phyloP scores from a whole-genome alignment of 2,329 filamentous ascomycete genomes.

The Xylariaceae sp. region DNA sequence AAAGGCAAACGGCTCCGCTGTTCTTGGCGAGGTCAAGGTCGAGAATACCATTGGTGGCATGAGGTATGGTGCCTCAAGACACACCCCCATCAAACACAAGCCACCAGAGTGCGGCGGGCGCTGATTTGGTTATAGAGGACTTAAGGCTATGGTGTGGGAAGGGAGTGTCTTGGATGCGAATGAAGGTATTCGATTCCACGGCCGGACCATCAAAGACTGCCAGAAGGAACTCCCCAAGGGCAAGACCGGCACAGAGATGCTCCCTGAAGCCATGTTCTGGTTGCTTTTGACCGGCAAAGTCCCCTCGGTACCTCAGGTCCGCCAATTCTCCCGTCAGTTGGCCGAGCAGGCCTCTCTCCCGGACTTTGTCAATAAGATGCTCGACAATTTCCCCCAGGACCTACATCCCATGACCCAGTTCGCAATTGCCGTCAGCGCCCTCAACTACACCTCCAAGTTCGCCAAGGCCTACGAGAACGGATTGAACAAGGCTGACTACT shows the following conservation, averaged over 20 bases:
- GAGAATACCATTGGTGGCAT: constrained; percentile 94
- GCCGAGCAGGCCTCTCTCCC: constrained; percentile 83
- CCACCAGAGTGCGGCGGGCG: neutral
- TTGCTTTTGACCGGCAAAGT: constrained; percentile 90
- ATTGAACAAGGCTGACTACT: constrained; percentile 93
- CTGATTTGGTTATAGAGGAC: constrained; percentile 46
- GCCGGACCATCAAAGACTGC: constrained; percentile 96
- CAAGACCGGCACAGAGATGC: constrained; percentile 88
- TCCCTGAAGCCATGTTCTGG: constrained; percentile 99
- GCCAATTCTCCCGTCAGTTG: constrained; percentile 76
- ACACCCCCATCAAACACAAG: neutral
- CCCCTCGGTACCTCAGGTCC: constrained; percentile 76
- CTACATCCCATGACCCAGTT: constrained; percentile 99
- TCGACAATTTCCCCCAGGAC: constrained; percentile 82
- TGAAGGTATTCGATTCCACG: constrained; percentile 97
- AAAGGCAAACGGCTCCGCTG: constrained; percentile 77
- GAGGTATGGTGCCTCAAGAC: constrained; percentile 46
- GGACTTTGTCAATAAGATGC: constrained; percentile 77
- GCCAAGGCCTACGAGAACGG: constrained; percentile 90
- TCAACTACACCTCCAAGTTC: constrained; percentile 92
- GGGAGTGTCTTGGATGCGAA: constrained; percentile 94
- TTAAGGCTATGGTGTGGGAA: constrained; percentile 99
- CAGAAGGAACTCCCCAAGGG: constrained; percentile 92
- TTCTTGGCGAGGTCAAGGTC: constrained; percentile 87
- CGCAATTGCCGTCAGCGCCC: constrained; percentile 87